Evolutionary conservation across 805 yeast species (phyloP), one percentile per base, ranked within the genome.

Genomic region (Cyberlindnera mycetangii): DNA sequence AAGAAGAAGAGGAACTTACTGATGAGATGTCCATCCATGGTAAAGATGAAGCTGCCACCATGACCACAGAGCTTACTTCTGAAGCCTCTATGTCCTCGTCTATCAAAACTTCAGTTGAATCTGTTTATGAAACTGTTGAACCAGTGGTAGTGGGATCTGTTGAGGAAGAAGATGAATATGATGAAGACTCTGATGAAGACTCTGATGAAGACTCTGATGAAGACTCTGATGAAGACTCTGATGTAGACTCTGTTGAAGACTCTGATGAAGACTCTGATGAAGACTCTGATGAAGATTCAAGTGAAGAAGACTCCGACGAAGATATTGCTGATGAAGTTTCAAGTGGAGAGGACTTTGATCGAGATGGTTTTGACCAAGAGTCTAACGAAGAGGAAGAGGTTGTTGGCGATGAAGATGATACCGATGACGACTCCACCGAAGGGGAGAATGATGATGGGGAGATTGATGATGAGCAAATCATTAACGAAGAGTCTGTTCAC

Each of bases 381-480:
- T 10, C 27, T 22, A 19, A 15, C 14, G 38, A 24, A 15, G 45
- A 35, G 1, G 49, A 39, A 18, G 47, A 47, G 19, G 19, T 21
- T 17, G 8, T 19, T 7, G 47, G 31, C 5, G 37, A n/a, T 4
- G 45, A 25, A 20, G 44, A 40, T 14, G 33, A 16, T 7, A 41
- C 25, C 2, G 49, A 42, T 14, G 49, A 50, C 18, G 30, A 21
- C n/a, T 9, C 19, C 4, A 42, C 17, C 9, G 49, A 36, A 3
- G 20, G 20, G 15, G 37, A 21, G 45, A 30, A 14, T n/a, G 36
- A 36, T 5, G 44, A 43, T 21, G 35, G 17, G 14, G 35, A 32
- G 8, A 21, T 10, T 5, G 35, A 32, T 8, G 18, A 32, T 20
- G 34, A 39, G 11, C 16, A 37, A 24, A 16, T 12, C 20, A 12